phyloP scores from a whole-genome alignment of 2,329 filamentous ascomycete species.

The Colletotrichum cordylinicola region DNA sequence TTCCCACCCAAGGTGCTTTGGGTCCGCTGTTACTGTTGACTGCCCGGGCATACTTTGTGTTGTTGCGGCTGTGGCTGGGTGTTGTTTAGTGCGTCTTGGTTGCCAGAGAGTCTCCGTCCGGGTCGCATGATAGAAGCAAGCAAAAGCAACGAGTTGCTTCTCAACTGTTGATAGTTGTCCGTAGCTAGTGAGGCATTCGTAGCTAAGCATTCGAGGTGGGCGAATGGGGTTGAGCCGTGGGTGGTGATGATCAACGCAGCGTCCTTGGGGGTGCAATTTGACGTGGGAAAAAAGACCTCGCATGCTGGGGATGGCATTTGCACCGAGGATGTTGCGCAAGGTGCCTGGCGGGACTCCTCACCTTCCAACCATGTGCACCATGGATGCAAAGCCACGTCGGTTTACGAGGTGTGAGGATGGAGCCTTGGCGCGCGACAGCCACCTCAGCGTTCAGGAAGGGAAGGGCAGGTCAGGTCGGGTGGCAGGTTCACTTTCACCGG shows the following conservation, averaged over 20 bases:
- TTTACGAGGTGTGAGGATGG: constrained; percentile 6
- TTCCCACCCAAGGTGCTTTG: neutral
- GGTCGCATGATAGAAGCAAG: neutral
- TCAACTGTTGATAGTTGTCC: neutral
- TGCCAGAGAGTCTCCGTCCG: neutral
- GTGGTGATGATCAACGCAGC: neutral
- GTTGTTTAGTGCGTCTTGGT: neutral
- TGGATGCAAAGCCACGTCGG: constrained; percentile 15
- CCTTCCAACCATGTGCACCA: neutral
- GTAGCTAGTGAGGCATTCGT: neutral
- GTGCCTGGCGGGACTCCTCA: neutral
- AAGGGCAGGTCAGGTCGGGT: neutral
- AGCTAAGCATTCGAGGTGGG: neutral
- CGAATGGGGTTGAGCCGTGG: neutral
- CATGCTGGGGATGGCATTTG: neutral
- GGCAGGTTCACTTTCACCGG: neutral
- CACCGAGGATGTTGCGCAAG: neutral
- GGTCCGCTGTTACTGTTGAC: neutral
- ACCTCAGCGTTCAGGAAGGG: neutral
- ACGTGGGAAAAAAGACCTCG: neutral
- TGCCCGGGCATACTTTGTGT: neutral
- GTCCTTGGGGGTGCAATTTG: neutral
- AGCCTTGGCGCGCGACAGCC: neutral
- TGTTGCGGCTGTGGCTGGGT: neutral
- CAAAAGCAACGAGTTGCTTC: neutral